Base-by-base conservation (phyloP, 2,329 filamentous ascomycete species). In the Aspergillus phoenicis region DNA sequence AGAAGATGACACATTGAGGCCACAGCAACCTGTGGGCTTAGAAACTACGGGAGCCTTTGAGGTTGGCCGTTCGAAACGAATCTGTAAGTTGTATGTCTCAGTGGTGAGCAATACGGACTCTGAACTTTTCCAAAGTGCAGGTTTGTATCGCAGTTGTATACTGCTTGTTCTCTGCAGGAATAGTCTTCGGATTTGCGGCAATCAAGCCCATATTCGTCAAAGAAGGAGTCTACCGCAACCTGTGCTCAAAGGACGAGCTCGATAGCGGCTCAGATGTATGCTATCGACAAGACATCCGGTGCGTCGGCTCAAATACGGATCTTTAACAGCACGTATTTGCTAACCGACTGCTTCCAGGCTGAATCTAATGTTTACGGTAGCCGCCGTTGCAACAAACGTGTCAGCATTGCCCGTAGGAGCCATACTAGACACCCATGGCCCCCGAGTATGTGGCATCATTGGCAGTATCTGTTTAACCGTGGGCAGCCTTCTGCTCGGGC, bases 311-410 rank as follows among this genome's bases (percentile, higher is more conserved):
- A 36, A 10, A 36, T 13, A 24, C 10, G 13, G 24, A 24, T 45
- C 30, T 22, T 51, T 17, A 38, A 26, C 8, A 22, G 28, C 8
- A 26, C 52, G 11, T 5, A 26, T 15, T 15, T 26, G 52, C 13
- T 17, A 28, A 30, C 54, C 61, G 39, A 61, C 57, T 48, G 13
- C 17, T 5, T n/a, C 13, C 55, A 83, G 82, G 61, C 83, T 97
- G 59, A 97, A 97, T 74, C 81, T 97, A 66, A 96, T 96, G 91
- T 97, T 97, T 81, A 96, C 92, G 5, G 85, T 93, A 43, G 93
- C 93, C 11, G 93, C 92, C 13, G 92, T 96, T 8, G 90, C 86
- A 6, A 96, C 93, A 41, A 97, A 97, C 70, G 89, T 96, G 11
- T 91, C 88, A 43, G 93, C 93, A 11, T 82, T 97, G 6, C 91